A percentile compares a stretch with the other conserved stretches of the same genome.
Conservation (phyloP, 2,329 filamentous ascomycete species). For the Mollisiaceae sp. region DNA sequence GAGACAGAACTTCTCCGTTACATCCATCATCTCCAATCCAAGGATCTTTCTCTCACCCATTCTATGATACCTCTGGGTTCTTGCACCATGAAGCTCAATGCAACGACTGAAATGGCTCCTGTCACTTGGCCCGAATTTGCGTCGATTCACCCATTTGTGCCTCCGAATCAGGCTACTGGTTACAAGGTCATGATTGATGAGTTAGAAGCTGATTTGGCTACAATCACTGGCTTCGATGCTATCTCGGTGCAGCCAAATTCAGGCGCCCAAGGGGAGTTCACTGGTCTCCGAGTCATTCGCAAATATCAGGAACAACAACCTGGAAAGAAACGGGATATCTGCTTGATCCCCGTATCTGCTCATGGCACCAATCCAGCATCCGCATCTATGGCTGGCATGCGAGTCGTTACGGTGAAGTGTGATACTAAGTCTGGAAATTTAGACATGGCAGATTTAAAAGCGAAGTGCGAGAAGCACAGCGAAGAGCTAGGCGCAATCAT, state of each 20-base stretch:
- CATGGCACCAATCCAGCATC: conserved; percentile 97
- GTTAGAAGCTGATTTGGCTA: conserved; percentile 75
- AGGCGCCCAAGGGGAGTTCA: conserved; percentile 93
- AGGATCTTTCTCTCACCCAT: conserved; percentile 91
- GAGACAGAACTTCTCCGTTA: conserved; percentile 95
- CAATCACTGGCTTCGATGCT: conserved; percentile 89
- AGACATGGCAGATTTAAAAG: conserved; percentile 82
- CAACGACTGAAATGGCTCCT: conserved; percentile 89
- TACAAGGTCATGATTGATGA: conserved; percentile 73
- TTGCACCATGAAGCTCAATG: conserved; percentile 98
- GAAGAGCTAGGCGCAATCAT: conserved; percentile 90
- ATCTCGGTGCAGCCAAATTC: conserved; percentile 94
- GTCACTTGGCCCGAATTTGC: conserved; percentile 78
- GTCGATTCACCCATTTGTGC: conserved; percentile 81
- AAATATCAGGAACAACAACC: conserved; percentile 76
- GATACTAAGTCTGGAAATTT: conserved; percentile 86
- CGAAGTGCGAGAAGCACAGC: conserved; percentile 87
- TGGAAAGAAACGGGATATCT: conserved; percentile 81
- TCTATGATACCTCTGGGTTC: conserved; percentile 98
- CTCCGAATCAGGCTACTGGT: conserved; percentile 65
- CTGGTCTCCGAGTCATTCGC: conserved; percentile 85
- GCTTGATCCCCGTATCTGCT: conserved; percentile 91
- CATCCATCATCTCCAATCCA: conserved; percentile 90
- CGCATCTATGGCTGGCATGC: conserved; percentile 94
- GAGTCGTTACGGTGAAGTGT: conserved; percentile 90